Conservation (phyloP, 352 stramenopile genomes). For the Pythium aphanidermatum region DNA sequence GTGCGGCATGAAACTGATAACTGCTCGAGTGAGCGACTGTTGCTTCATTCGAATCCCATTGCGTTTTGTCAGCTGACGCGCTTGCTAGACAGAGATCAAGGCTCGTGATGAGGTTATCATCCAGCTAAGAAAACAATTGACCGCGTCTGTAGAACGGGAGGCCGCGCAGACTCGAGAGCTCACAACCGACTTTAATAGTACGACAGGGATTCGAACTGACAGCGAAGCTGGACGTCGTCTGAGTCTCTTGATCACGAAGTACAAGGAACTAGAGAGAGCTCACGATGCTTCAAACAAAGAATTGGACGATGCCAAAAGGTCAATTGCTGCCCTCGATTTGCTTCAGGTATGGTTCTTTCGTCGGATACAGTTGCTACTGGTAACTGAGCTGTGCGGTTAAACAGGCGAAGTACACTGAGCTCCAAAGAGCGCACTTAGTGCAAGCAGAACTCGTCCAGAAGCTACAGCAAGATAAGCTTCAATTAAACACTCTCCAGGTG, state of each 20-base stretch:
- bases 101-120: slow-evolving; percentile 38
- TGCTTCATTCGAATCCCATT: too few species aligned
- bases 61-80: too few species aligned
- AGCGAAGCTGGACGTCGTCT: slow-evolving; percentile 33
- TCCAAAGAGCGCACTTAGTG: slow-evolving; percentile 67
- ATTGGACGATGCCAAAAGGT: slow-evolving; percentile 26
- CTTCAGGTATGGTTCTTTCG: slow-evolving; percentile 27
- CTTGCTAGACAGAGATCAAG: slow-evolving; percentile 36
- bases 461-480: slow-evolving; percentile 59
- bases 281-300: slow-evolving; percentile 29
- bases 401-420: slow-evolving; percentile 34
- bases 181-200: slow-evolving; percentile 1
- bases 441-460: slow-evolving; percentile 62
- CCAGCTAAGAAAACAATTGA: slow-evolving; percentile 27
- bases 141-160: slow-evolving; percentile 30
- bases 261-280: slow-evolving; percentile 52
- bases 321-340: slow-evolving; percentile 23
- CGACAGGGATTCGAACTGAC: slow-evolving; percentile 13
- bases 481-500: slow-evolving; percentile 21
- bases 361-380: too few species aligned
- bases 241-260: slow-evolving; percentile 49
- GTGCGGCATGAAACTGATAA: slow-evolving; percentile 59
- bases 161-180: slow-evolving; percentile 34
- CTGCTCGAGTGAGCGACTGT: slow-evolving; percentile 35
- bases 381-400: too few species aligned